Evolutionary conservation across 2,329 filamentous ascomycete species (phyloP).

Genomic region (Salinomyces thailandicus): DNA sequence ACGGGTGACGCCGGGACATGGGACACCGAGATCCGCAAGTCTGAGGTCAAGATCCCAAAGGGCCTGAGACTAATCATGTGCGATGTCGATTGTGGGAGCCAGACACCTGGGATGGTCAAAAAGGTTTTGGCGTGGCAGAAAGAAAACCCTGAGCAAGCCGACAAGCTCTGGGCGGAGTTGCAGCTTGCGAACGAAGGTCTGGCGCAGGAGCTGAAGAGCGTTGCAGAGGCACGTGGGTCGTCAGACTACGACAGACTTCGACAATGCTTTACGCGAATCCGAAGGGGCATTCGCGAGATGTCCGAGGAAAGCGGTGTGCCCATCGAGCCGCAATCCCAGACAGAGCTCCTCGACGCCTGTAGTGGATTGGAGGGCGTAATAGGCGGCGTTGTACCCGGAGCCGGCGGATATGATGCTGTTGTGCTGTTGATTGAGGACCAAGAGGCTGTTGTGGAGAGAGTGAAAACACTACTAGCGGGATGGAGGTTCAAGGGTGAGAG

Average conservation of each 20-base stretch:
- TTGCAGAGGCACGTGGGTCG: slow-evolving; percentile 38
- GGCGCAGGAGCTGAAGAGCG: slow-evolving; percentile 49
- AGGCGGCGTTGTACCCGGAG: slow-evolving; percentile 86
- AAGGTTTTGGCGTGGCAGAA: slow-evolving; percentile 75
- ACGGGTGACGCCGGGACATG: slow-evolving; percentile 44
- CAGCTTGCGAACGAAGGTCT: slow-evolving; percentile 65
- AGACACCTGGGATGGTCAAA: slow-evolving; percentile 94
- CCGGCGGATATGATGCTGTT: slow-evolving; percentile 86
- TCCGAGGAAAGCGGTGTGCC: slow-evolving; percentile 63
- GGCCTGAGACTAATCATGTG: slow-evolving; percentile 81
- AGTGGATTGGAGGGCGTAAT: slow-evolving; percentile 64
- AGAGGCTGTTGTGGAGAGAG: slow-evolving; percentile 46
- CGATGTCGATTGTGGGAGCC: slow-evolving; percentile 86
- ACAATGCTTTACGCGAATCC: slow-evolving; percentile 41
- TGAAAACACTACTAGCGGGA: slow-evolving; percentile 52
- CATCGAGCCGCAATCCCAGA: slow-evolving; percentile 82
- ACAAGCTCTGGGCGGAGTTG: slow-evolving; percentile 61
- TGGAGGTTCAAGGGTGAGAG: slow-evolving; percentile 47
- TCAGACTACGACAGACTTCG: slow-evolving; percentile 45
- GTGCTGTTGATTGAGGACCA: slow-evolving; percentile 70
- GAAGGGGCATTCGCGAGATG: slow-evolving; percentile 63
- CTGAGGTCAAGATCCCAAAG: slow-evolving; percentile 57
- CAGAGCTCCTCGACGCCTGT: slow-evolving; percentile 68
- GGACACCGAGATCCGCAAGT: slow-evolving; percentile 69
- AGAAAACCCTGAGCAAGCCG: slow-evolving; percentile 52